Evolutionary conservation across 106 monocot genomes (phyloP).

Genomic region (Dendrobium nobile): DNA sequence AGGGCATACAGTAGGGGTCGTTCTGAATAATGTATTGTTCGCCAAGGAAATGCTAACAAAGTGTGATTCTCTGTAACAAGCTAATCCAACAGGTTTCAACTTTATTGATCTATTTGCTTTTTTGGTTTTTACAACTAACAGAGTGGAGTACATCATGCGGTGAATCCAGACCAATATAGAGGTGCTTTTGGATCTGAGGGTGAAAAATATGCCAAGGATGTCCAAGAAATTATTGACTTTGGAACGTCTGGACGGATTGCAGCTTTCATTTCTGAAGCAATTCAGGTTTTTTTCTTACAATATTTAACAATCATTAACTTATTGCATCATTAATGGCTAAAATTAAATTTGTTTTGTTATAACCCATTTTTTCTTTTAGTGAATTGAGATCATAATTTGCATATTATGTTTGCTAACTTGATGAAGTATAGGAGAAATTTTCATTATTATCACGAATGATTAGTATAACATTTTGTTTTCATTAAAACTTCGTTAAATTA

Average conservation of each 20-base stretch:
- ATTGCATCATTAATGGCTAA: neutral
- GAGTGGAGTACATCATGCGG: slow-evolving; percentile 94
- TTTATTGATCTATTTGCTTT: neutral
- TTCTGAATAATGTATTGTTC: too few relatives aligned
- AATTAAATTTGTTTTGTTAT: neutral
- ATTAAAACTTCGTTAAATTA: neutral
- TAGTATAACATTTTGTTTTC: neutral
- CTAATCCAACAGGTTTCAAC: neutral
- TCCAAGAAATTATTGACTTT: slow-evolving; percentile 91
- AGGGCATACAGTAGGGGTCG: neutral
- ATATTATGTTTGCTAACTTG: neutral
- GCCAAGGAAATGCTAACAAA: neutral
- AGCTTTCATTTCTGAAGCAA: slow-evolving; percentile 88
- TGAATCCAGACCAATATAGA: slow-evolving; percentile 94
- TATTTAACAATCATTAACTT: neutral
- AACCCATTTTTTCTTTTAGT: neutral
- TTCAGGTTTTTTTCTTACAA: slow-evolving; percentile 47
- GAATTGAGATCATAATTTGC: neutral
- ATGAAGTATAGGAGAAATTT: neutral
- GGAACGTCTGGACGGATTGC: slow-evolving; percentile 83
- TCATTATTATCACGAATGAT: neutral
- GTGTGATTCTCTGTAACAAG: neutral
- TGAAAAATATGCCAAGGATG: slow-evolving; percentile 88
- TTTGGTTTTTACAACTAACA: slow-evolving; percentile 15
- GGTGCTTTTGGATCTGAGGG: slow-evolving; percentile 87